phyloP scores from a whole-genome alignment of 768 basidiomycete species.

The Russula sp. region DNA sequence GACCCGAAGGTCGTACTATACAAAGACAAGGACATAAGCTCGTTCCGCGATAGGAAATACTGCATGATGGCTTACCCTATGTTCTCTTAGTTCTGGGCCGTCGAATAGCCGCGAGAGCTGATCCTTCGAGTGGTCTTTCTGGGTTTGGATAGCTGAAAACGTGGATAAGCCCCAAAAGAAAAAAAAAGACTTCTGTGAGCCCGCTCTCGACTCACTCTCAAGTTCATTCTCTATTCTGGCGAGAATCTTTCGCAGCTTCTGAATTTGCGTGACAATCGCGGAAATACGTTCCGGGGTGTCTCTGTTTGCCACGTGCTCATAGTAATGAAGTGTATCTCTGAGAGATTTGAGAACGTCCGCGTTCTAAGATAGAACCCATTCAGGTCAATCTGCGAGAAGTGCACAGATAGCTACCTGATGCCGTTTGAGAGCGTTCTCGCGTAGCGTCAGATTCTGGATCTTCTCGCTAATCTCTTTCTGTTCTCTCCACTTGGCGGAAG shows the following conservation, averaged over 20 bases:
- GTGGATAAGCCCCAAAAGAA: background rate
- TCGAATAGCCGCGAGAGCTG: conserved; percentile 48
- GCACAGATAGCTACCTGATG: conserved; percentile 42
- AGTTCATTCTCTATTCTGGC: conserved; percentile 47
- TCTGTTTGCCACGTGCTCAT: conserved; percentile 55
- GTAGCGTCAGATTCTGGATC: conserved; percentile 41
- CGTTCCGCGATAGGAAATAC: background rate
- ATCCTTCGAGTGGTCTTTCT: conserved; percentile 40
- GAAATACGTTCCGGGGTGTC: conserved; percentile 43
- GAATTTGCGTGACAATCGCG: conserved; percentile 39
- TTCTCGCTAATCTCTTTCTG: conserved; percentile 41
- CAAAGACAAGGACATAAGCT: background rate
- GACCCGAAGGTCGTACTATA: conserved; percentile 75
- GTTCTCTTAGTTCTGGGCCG: conserved; percentile 57
- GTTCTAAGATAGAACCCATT: conserved; percentile 35
- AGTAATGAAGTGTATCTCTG: conserved; percentile 60
- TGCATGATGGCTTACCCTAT: conserved; percentile 39
- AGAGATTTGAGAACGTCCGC: conserved; percentile 60
- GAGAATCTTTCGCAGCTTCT: conserved; percentile 50
- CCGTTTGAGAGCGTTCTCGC: conserved; percentile 43
- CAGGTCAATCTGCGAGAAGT: background rate
- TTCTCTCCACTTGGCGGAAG: conserved; percentile 32
- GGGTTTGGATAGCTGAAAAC: conserved; percentile 46
- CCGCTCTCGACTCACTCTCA: conserved; percentile 37
- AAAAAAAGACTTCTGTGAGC: background rate